Percentiles rank a stretch among this genome's conserved stretches.
phyloP scores from a whole-genome alignment of 2,329 filamentous ascomycete species.

The Epichloe uncinata region DNA sequence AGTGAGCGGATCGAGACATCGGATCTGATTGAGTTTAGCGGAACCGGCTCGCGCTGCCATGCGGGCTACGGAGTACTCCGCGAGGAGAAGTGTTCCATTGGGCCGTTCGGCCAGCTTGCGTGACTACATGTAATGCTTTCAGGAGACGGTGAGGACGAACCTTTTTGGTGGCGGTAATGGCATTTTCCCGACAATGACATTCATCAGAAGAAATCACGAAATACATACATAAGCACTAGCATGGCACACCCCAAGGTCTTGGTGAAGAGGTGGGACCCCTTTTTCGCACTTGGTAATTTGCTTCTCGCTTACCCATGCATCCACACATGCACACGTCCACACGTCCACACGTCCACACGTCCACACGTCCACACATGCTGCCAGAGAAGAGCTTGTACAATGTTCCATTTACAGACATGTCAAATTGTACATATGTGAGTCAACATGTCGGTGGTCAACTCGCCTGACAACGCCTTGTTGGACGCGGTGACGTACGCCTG shows the following conservation, averaged over 20 bases:
- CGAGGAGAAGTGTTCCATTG: too few species aligned
- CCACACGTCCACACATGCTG: too few species aligned
- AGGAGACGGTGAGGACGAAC: neutral
- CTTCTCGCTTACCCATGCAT: too few species aligned
- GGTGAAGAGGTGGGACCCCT: neutral
- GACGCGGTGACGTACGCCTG: conserved; percentile 1
- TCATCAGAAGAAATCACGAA: neutral
- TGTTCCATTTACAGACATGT: neutral
- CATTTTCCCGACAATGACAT: neutral
- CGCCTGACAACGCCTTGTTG: neutral
- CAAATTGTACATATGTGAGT: neutral
- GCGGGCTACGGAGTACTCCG: neutral
- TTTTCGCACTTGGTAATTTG: neutral
- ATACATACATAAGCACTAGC: too few species aligned
- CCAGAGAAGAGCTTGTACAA: neutral
- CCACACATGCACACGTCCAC: too few species aligned
- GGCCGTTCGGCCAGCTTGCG: too few species aligned
- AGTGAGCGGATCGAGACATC: too few species aligned
- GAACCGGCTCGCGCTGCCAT: neutral
- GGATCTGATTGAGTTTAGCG: neutral
- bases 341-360: too few species aligned
- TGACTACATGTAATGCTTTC: neutral
- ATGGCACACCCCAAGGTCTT: neutral
- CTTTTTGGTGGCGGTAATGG: neutral
- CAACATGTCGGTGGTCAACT: neutral